A percentile compares a stretch with the other conserved stretches of the same genome.
phyloP scores from a whole-genome alignment of 2,329 filamentous ascomycete genomes.

The Dichotomopilus funicola region DNA sequence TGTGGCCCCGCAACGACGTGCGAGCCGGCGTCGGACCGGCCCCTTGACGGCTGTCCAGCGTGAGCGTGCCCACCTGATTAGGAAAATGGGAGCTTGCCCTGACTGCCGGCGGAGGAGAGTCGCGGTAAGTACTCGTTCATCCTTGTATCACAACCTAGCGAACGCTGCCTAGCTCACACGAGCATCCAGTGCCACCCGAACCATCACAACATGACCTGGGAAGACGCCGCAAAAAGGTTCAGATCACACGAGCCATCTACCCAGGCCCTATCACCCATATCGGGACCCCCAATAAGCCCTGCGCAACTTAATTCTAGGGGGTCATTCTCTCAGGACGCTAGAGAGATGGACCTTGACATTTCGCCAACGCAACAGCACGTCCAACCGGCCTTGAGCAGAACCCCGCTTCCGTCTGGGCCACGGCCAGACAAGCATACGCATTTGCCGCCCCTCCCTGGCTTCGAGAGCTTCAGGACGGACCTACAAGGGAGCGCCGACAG shows the following conservation, averaged over 20 bases:
- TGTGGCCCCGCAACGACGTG: slow-evolving; percentile 46
- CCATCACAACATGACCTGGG: slow-evolving; percentile 56
- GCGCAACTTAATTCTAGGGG: slow-evolving; percentile 34
- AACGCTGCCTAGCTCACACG: not conserved
- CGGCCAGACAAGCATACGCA: slow-evolving; percentile 46
- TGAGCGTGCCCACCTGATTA: slow-evolving; percentile 53
- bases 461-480: slow-evolving; percentile 46
- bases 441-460: slow-evolving; percentile 37
- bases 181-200: slow-evolving; percentile 47
- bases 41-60: slow-evolving; percentile 52
- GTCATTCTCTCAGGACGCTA: slow-evolving; percentile 39
- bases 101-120: slow-evolving; percentile 52
- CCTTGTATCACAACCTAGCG: not conserved
- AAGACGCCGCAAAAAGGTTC: slow-evolving; percentile 51
- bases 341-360: slow-evolving; percentile 52
- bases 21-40: slow-evolving; percentile 53
- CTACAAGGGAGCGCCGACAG: slow-evolving; percentile 45
- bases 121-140: slow-evolving; percentile 41
- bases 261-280: slow-evolving; percentile 42
- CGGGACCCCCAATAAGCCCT: slow-evolving; percentile 42
- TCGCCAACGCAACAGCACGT: slow-evolving; percentile 31
- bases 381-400: slow-evolving; percentile 40
- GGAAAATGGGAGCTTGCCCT: slow-evolving; percentile 51
- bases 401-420: slow-evolving; percentile 50
- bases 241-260: slow-evolving; percentile 45